phyloP scores from a whole-genome alignment of 139 green algal species.

The Zygnema cylindricum region DNA sequence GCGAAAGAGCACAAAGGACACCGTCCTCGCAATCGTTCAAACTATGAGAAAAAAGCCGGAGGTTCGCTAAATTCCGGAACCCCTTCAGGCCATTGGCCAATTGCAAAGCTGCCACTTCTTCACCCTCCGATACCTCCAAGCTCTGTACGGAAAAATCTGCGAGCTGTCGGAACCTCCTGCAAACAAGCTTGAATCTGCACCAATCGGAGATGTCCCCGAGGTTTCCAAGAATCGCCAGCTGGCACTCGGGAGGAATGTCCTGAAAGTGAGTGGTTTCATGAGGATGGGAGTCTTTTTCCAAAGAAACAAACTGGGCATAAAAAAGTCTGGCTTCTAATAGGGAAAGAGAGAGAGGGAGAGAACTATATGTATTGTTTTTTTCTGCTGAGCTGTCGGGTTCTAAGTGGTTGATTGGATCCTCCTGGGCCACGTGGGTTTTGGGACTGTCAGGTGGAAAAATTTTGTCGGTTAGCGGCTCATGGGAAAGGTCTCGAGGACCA shows the following conservation, averaged over 20 bases:
- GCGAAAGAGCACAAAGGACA: background rate
- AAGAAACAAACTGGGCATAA: too few species aligned
- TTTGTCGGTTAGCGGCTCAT: too few species aligned
- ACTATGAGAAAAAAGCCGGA: background rate
- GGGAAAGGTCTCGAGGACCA: too few species aligned
- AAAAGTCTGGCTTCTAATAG: too few species aligned
- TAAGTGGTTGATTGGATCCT: too few species aligned
- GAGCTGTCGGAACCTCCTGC: background rate
- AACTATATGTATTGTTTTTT: too few species aligned
- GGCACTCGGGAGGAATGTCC: background rate
- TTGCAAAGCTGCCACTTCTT: background rate
- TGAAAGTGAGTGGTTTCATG: background rate
- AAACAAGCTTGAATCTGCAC: background rate
- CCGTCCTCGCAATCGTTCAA: background rate
- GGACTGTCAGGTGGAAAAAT: too few species aligned
- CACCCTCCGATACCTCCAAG: background rate
- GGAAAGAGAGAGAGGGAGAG: too few species aligned
- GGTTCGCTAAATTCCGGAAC: background rate
- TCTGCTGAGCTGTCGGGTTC: too few species aligned
- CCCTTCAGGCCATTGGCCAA: background rate
- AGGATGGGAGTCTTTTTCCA: too few species aligned
- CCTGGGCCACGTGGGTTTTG: too few species aligned
- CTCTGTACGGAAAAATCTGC: background rate
- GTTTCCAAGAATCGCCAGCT: background rate
- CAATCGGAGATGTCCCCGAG: background rate